These are phyloP conservation scores for Trichocomaceae sp. DNA, from an alignment of 2,329 filamentous ascomycete species.

Conservation along the genomic window DNA sequence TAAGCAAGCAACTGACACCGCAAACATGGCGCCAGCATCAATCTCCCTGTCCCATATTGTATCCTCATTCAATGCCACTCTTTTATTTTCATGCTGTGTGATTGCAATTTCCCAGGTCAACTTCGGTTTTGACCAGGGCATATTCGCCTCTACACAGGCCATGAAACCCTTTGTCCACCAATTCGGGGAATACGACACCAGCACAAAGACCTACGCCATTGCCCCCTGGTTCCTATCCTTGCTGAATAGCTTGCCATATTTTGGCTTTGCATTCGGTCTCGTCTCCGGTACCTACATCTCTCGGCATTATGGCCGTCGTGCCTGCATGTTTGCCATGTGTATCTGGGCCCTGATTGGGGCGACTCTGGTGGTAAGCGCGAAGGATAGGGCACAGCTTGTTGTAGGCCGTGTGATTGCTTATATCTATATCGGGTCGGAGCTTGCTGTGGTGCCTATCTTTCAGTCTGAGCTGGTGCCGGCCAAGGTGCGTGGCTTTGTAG, in stretches of 20 bases:
- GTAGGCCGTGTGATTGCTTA: background rate
- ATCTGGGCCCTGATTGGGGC: background rate
- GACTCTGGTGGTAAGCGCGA: background rate
- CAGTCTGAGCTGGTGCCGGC: slow-evolving; percentile 1
- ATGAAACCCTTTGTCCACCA: background rate
- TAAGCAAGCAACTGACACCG: too few relatives aligned
- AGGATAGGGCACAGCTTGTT: background rate
- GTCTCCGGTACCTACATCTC: background rate
- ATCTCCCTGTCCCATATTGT: too few relatives aligned
- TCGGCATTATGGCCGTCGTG: background rate
- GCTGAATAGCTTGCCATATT: background rate
- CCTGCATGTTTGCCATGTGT: slow-evolving; percentile 6
- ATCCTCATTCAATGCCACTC: too few relatives aligned
- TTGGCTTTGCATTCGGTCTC: background rate
- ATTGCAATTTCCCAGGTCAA: slow-evolving; percentile 7
- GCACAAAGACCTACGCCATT: background rate
- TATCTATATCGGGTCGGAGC: slow-evolving; percentile 4
- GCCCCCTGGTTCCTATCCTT: background rate
- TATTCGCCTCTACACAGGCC: background rate
- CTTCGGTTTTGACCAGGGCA: slow-evolving; percentile 1
- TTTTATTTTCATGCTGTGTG: background rate
- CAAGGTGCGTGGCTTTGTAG: background rate
- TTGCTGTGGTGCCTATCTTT: background rate
- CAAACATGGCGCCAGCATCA: too few relatives aligned
- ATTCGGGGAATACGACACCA: slow-evolving; percentile 1